Evolutionary conservation across 1,284 basidiomycete species (phyloP), one percentile per base, ranked within the genome.

Genomic region (Somion occarium): DNA sequence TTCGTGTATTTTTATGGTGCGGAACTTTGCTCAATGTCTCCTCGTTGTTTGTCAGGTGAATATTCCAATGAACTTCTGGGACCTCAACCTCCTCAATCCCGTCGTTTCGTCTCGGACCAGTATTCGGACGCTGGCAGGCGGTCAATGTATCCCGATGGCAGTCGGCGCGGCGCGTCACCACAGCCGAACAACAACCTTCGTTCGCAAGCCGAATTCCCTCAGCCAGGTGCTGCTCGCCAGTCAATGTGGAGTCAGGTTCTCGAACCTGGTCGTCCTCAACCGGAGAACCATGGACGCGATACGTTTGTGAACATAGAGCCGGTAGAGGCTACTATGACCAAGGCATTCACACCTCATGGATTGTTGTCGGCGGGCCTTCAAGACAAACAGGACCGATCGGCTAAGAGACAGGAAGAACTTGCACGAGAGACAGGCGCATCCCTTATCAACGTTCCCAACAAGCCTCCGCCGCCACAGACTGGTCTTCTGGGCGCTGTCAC

Each of bases 401-500:
- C 97, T 7, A 96, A 95, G 69, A 81, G 88, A 48, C 93, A 97
- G 63, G 95, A 99, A 67, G 91, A 95, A 66, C 73, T 91, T 12
- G 96, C 96, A 4, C 79, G 95, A 43, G 93, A 95, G 68, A 83
- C 78, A 5, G 97, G 97, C 30, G 86, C 83, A 24, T 91, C 91
- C 9, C 78, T 99, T 51, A 87, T 99, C 70, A 95, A 95, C 64
- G 92, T 99, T 19, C 91, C 92, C 3, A 83, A 86, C 64, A 97
- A 97, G 68, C 93, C 95, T 0, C 93, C 93, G 3, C 93, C 93
- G 1, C 96, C 97, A 7, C 93, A 97, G 69, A 93, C 91, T 30
- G 97, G 97, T 37, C 80, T 99, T 34, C 81, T 99, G 44, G 96
- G 96, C 20, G 95, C 95, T 2, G 95, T 99, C 60, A 93, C 93